phyloP scores from a whole-genome alignment of 2,329 filamentous ascomycete species.

The Colletotrichum ledebouriae region DNA sequence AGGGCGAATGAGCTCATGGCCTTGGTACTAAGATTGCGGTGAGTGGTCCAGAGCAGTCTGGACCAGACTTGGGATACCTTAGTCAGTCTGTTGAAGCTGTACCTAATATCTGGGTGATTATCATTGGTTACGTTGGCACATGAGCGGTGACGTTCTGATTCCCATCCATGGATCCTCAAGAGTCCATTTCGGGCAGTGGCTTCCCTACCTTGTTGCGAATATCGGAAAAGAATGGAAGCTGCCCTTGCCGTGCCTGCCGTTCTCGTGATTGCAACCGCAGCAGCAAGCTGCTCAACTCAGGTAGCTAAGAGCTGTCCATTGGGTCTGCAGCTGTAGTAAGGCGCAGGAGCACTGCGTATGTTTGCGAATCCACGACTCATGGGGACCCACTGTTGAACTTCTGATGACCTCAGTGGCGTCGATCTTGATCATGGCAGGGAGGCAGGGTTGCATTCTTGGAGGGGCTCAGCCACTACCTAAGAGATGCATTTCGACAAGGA shows the following conservation, averaged over 20 bases:
- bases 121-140: background rate
- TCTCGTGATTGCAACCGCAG: too few species aligned
- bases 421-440: constrained; percentile 25
- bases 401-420: constrained; percentile 41
- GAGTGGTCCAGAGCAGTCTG: background rate
- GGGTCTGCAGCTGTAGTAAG: background rate
- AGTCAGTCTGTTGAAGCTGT: too few species aligned
- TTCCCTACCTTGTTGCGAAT: background rate
- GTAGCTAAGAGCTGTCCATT: too few species aligned
- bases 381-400: constrained; percentile 5
- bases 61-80: too few species aligned
- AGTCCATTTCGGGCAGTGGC: constrained; percentile 1
- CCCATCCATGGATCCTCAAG: background rate
- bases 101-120: background rate
- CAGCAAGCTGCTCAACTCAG: too few species aligned
- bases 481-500: background rate
- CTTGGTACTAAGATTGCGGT: constrained; percentile 25
- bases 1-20: background rate
- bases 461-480: background rate
- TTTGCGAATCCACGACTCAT: constrained; percentile 36
- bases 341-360: background rate
- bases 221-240: too few species aligned
- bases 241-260: background rate
- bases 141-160: background rate
- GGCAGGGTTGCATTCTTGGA: background rate